Evolutionary conservation across 2,329 filamentous ascomycete species (phyloP), one percentile per base, ranked within the genome.

Genomic region (Ceratocystis destructans): DNA sequence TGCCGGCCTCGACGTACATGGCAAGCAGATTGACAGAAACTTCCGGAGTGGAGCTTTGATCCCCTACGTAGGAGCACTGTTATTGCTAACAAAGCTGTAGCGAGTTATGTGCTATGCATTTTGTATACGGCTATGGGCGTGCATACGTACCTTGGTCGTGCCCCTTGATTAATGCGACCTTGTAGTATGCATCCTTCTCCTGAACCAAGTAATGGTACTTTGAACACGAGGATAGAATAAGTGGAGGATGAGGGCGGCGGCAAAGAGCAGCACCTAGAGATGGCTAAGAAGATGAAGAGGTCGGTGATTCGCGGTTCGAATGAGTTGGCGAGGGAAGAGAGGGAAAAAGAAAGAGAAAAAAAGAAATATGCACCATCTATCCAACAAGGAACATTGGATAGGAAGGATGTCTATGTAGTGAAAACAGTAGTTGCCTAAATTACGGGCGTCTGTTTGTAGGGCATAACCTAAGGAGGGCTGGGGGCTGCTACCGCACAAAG

Each of bases 21-120:
- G 17, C 22, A 59, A 59, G 53, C 28, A 8, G 53, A 17, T 33
- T 59, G 53, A 59, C 53, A 59, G 53, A 59, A 59, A 59, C 3
- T 33, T 59, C 53, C 53, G 53, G 53, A 33, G 28, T 17, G 33
- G 53, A 33, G 53, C 53, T 59, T 59, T 37, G 53, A 59, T 59
- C 25, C 37, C 37, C 17, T 33, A 17, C 25, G 53, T 59, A 33
- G 10, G 53, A 20, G 53, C 12, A n/a, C 53, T 55, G 25, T 20
- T 20, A 57, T 8, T 31, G 53, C n/a, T 50, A 59, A 33, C 25
- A 59, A 59, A 37, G 25, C 53, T 59, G 53, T 33, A 59, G 53
- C 28, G 53, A 59, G 53, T 31, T 53, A 25, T 53, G 25, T 53
- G 48, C 8, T 22, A 53, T 53, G 48, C 48, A 53, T 20, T 41